phyloP scores from a whole-genome alignment of 768 basidiomycete species.

The Baorangia bicolor region DNA sequence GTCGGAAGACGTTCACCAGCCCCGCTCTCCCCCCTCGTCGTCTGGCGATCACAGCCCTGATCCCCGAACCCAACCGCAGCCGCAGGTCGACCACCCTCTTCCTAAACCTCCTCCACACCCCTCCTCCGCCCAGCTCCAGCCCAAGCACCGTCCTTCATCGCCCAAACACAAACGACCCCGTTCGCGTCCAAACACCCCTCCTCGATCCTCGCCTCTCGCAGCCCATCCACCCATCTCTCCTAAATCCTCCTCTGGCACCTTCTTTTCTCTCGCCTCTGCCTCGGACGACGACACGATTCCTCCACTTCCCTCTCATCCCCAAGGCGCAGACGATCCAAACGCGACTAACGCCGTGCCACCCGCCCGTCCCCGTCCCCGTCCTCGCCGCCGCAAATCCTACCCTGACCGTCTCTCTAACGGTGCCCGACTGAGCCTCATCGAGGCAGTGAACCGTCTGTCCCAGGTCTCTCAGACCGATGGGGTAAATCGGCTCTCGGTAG shows the following conservation, averaged over 20 bases:
- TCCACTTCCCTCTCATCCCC: background rate
- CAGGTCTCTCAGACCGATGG: constrained; percentile 16
- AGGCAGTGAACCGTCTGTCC: constrained; percentile 28
- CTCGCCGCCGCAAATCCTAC: constrained; percentile 22
- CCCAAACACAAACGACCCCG: constrained; percentile 12
- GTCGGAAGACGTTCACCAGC: background rate
- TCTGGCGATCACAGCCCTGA: background rate
- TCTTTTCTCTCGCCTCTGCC: constrained; percentile 20
- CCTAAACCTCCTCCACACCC: constrained; percentile 3
- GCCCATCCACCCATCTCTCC: constrained; percentile 21
- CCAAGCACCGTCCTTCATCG: background rate
- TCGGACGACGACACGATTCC: constrained; percentile 16
- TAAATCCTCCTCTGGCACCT: constrained; percentile 29
- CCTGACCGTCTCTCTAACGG: constrained; percentile 25
- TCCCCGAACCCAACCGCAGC: constrained; percentile 4
- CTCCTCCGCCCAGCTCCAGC: constrained; percentile 3
- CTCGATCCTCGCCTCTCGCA: constrained; percentile 12
- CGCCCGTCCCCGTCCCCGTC: constrained; percentile 16
- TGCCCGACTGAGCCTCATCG: constrained; percentile 26
- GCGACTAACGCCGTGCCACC: background rate
- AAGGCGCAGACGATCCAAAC: background rate
- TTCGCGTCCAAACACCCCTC: constrained; percentile 20
- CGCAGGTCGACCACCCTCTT: background rate
- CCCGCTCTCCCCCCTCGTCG: background rate
- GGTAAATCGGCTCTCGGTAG: constrained; percentile 21